phyloP scores from a whole-genome alignment of 2,329 filamentous ascomycete species.

The Bimuria novae-zelandiae region DNA sequence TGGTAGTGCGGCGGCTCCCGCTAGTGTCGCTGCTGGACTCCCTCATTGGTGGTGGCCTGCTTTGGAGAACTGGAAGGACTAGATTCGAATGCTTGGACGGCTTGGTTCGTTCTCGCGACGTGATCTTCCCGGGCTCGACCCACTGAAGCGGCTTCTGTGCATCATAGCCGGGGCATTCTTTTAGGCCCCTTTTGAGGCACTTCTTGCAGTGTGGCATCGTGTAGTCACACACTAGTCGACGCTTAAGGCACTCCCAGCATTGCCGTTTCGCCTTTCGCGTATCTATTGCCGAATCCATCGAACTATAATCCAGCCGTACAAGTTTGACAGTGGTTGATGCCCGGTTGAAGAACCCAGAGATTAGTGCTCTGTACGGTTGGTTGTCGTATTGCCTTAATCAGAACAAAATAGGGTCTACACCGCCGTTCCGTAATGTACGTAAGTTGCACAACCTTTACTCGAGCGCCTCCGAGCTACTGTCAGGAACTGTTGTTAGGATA shows the following conservation, averaged over 20 bases:
- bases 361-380: too few relatives aligned
- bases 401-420: neutral
- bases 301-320: neutral
- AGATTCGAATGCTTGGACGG: neutral
- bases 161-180: conserved; percentile 37
- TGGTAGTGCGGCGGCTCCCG: neutral
- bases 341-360: neutral
- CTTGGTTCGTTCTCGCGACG: conserved; percentile 21
- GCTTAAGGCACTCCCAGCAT: conserved; percentile 42
- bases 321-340: neutral
- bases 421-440: neutral
- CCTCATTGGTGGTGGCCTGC: neutral
- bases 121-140: conserved; percentile 36
- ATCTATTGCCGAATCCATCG: neutral
- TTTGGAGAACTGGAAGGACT: neutral
- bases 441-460: too few relatives aligned
- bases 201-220: conserved; percentile 38
- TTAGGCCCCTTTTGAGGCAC: conserved; percentile 34
- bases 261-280: conserved; percentile 28
- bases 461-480: neutral
- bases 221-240: conserved; percentile 40
- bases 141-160: conserved; percentile 41
- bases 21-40: neutral
- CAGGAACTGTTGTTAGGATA: neutral
- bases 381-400: too few relatives aligned